phyloP scores from a whole-genome alignment of 495 filamentous ascomycete genomes.

The Penicillium nucicola region DNA sequence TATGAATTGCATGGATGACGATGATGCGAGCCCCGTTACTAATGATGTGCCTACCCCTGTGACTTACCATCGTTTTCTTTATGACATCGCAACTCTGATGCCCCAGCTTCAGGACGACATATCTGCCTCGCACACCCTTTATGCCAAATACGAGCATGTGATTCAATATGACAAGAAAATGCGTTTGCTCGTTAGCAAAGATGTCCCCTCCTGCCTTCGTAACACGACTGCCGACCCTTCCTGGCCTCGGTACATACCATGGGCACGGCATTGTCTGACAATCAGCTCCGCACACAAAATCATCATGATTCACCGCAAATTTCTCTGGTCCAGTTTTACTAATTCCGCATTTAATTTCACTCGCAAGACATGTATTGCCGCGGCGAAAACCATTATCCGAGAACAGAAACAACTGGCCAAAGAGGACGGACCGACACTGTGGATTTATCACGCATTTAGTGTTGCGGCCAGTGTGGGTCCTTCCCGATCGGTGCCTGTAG shows the following conservation, averaged over 20 bases:
- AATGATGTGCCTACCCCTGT: constrained; percentile 28
- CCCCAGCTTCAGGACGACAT: constrained; percentile 35
- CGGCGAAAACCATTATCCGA: constrained; percentile 39
- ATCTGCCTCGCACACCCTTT: constrained; percentile 23
- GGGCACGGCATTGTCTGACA: constrained; percentile 31
- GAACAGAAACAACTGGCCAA: constrained; percentile 26
- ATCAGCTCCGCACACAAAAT: constrained; percentile 42
- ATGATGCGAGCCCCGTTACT: constrained; percentile 24
- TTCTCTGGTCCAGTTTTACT: constrained; percentile 37
- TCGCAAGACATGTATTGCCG: constrained; percentile 35
- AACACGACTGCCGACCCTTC: constrained; percentile 25
- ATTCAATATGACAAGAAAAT: constrained; percentile 34
- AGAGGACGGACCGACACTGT: constrained; percentile 36
- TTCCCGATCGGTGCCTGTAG: neutral
- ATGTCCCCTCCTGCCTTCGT: constrained; percentile 26
- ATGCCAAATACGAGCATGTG: constrained; percentile 37
- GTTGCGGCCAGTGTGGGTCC: constrained; percentile 25
- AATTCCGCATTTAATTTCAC: constrained; percentile 37
- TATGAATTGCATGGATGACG: constrained; percentile 24
- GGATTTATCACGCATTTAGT: constrained; percentile 37
- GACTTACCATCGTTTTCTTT: constrained; percentile 29
- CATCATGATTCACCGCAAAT: constrained; percentile 47
- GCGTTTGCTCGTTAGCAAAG: constrained; percentile 24
- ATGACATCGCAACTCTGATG: constrained; percentile 35
- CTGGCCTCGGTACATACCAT: constrained; percentile 38